Conservation (phyloP, 2,329 filamentous ascomycete genomes). For the Fusarium bulbicola region DNA sequence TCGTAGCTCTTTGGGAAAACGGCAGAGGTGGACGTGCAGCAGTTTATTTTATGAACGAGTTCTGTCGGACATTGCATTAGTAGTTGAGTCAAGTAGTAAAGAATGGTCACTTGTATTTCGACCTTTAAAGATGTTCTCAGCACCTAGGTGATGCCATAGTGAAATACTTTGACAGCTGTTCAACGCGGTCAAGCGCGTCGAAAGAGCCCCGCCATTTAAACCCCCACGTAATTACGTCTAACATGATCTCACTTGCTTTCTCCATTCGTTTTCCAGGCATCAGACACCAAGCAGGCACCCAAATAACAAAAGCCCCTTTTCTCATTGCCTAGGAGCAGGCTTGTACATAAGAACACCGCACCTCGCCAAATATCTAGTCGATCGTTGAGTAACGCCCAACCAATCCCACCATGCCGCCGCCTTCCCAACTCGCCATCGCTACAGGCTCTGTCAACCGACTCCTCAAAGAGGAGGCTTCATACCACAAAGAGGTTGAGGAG, state of each 20-base stretch:
- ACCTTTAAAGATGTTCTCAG: background rate
- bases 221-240: slow-evolving; percentile 35
- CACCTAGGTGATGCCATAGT: background rate
- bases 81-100: slow-evolving; percentile 21
- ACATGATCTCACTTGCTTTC: slow-evolving; percentile 44
- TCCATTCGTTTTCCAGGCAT: slow-evolving; percentile 20
- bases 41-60: slow-evolving; percentile 27
- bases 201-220: slow-evolving; percentile 40
- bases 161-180: background rate
- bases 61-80: slow-evolving; percentile 21
- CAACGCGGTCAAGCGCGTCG: slow-evolving; percentile 7
- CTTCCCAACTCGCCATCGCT: slow-evolving; percentile 79
- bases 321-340: background rate
- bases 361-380: background rate
- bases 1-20: slow-evolving; percentile 39
- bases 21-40: slow-evolving; percentile 22
- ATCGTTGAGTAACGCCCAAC: background rate
- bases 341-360: background rate
- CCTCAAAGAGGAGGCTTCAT: slow-evolving; percentile 90
- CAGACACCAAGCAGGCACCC: slow-evolving; percentile 35
- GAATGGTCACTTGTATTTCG: background rate
- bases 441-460: slow-evolving; percentile 83
- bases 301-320: background rate
- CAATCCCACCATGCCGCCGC: slow-evolving; percentile 72
- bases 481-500: slow-evolving; percentile 83